Evolutionary conservation across 306 rosid genomes (phyloP), one percentile per base, ranked within the genome.

Genomic region (Dicorynia guianensis): DNA sequence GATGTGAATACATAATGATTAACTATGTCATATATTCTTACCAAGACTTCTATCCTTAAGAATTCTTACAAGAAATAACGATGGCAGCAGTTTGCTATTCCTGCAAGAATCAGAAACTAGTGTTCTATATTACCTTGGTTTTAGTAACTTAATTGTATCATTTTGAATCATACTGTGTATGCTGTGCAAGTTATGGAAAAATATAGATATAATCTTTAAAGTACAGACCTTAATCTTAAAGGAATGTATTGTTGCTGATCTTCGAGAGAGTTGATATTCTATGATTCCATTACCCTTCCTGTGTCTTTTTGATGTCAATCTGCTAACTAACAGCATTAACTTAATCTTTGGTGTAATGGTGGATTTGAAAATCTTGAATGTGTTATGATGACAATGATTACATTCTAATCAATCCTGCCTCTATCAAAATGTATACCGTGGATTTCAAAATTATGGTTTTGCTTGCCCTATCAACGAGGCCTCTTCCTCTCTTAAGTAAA

Each of bases 141-240:
- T 25, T 25, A 2, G 30, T 25, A 2, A 25, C 2, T 25, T 25
- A 25, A 25, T 25, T 25, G 30, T 25, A 25, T 25, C 30, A 25
- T 25, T 25, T 25, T 25, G 30, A 25, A 25, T 25, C 30, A 25
- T 25, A 2, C 30, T 25, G 30, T 25, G 30, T 25, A 25, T 25
- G 30, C 30, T 25, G 30, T 25, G 1, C 30, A 25, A 25, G 30
- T 25, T 25, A 25, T 25, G 30, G 30, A 2, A 25, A 25, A 25
- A 25, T 25, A 25, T 25, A 25, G 30, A 25, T 25, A 3, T 46
- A 46, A 12, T 46, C 14, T 10, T 10, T 8, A 25, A 46, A 46
- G n/a, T 46, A 54, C 11, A n/a, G 59, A 15, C 59, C 30, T 54
- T 54, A 54, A 54, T 54, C 33, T 18, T n/a, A 54, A 54, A 54